Base-by-base conservation (phyloP, 768 basidiomycete species). In the Piloderma croceum region DNA sequence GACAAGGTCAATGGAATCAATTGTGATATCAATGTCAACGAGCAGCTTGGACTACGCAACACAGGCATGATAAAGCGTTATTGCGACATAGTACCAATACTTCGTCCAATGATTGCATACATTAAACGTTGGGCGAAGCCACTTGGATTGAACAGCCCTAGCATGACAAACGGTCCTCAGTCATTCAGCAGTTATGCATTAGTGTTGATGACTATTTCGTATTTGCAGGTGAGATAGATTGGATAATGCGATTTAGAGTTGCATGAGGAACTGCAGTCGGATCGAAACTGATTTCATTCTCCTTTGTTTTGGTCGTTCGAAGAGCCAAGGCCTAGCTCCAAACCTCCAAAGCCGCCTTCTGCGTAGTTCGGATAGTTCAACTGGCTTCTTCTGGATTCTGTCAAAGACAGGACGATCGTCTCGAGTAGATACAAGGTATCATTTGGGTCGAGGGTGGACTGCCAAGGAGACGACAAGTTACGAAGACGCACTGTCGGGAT, bases 111-210 rank as follows among this genome's bases (percentile, higher is more conserved):
- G 49, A 44, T 80, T 6, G 50, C 58, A 34, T 55, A 63, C 24
- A 63, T 83, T 55, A 83, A 84, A 55, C 45, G 54, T 13, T 85
- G 82, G 81, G 78, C 81, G 9, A 71, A 69, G 39, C 64, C 70
- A 19, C 61, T 70, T 4, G 71, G 63, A 0, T 56, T 81, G 32
- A 82, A 82, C 50, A 53, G 56, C 13, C 71, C 80, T 0, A 53
- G 62, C 13, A 49, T 52, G 1, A 22, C 19, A 9, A 41, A 32
- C 1, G 47, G 47, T 2, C 47, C 59, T 1, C 37, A 48, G 3
- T 71, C 71, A 3, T 79, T 83, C 51, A 81, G 74, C 44, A 83
- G 79, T 45, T 83, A 83, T 55, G 66, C 79, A 1, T 53, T 79
- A 18, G 62, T 70, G 7, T 52, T 83, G 48, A 81, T 84, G 79